Percentiles rank a stretch among this genome's conserved stretches.
Conservation (phyloP, 345 rosid genomes). For the Sonneratia alba region DNA sequence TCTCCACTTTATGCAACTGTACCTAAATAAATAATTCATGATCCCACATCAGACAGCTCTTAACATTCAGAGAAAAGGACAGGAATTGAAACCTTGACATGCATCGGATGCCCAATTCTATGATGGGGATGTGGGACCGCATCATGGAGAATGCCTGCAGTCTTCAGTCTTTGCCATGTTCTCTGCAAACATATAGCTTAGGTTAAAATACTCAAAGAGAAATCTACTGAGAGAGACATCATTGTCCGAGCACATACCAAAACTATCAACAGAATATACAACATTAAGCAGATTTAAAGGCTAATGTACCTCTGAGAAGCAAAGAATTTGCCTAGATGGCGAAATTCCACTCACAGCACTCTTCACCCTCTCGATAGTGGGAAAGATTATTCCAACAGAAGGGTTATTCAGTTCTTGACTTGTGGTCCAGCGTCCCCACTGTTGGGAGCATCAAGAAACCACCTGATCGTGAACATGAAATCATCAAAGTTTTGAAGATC, state of each 20-base stretch:
- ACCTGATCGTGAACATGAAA: conserved; percentile 4
- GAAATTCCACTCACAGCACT: conserved; percentile 52
- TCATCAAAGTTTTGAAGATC: conserved; percentile 7
- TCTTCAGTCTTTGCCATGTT: conserved; percentile 75
- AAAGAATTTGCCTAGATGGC: conserved; percentile 61
- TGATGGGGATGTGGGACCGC: conserved; percentile 71
- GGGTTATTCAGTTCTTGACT: conserved; percentile 70
- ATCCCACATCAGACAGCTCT: background rate
- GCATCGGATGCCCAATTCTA: conserved; percentile 73
- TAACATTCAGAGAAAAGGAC: background rate
- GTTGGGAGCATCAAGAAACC: conserved; percentile 16
- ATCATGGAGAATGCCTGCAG: conserved; percentile 48
- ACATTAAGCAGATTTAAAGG: background rate
- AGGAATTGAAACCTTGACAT: conserved; percentile 44
- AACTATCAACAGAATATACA: background rate
- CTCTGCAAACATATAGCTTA: conserved; percentile 31
- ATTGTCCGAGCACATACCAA: background rate
- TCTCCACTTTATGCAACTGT: background rate
- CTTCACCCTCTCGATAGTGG: conserved; percentile 75
- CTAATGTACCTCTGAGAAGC: conserved; percentile 72
- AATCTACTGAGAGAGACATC: background rate
- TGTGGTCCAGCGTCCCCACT: conserved; percentile 98
- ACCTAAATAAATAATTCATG: background rate
- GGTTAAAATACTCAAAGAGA: background rate
- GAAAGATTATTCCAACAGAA: conserved; percentile 62